Evolutionary conservation across 805 yeast genomes (phyloP).

Genomic region (Maudiozyma pseudohumilis): DNA sequence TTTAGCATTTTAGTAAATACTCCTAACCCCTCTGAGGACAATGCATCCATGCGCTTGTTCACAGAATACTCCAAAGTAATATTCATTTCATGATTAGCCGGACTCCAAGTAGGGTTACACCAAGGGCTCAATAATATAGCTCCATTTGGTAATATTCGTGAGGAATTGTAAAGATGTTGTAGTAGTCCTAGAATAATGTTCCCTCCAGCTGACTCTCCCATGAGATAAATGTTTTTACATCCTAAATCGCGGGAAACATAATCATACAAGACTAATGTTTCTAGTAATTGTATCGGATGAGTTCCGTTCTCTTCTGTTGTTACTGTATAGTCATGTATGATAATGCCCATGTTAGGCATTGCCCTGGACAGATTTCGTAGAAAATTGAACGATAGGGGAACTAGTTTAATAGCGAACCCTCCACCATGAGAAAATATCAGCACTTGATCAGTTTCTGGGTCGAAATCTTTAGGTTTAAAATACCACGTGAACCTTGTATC

Average conservation of each 20-base stretch:
- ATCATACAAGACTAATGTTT: conserved; percentile 9
- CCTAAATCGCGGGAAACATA: conserved; percentile 5
- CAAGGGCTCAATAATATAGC: conserved; percentile 22
- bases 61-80: conserved; percentile 3
- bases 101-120: conserved; percentile 14
- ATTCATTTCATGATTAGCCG: neutral
- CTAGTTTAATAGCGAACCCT: conserved; percentile 17
- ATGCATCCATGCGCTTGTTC: conserved; percentile 7
- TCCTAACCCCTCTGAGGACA: conserved; percentile 9
- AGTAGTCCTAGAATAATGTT: conserved; percentile 13
- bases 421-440: conserved; percentile 22
- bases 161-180: conserved; percentile 6
- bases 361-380: conserved; percentile 8
- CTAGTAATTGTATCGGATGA: conserved; percentile 12
- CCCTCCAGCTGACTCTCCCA: conserved; percentile 27
- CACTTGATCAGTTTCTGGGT: conserved; percentile 12
- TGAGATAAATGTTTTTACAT: conserved; percentile 9
- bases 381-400: conserved; percentile 10
- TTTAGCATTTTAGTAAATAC: conserved; percentile 1
- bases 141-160: conserved; percentile 10
- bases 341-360: conserved; percentile 11
- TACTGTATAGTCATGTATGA: conserved; percentile 16
- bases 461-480: conserved; percentile 9
- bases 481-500: conserved; percentile 7
- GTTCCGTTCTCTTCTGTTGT: conserved; percentile 4